A percentile compares a stretch with the other conserved stretches of the same genome.
Conservation (phyloP, 116 monocot species). For the Posidonia oceanica region DNA sequence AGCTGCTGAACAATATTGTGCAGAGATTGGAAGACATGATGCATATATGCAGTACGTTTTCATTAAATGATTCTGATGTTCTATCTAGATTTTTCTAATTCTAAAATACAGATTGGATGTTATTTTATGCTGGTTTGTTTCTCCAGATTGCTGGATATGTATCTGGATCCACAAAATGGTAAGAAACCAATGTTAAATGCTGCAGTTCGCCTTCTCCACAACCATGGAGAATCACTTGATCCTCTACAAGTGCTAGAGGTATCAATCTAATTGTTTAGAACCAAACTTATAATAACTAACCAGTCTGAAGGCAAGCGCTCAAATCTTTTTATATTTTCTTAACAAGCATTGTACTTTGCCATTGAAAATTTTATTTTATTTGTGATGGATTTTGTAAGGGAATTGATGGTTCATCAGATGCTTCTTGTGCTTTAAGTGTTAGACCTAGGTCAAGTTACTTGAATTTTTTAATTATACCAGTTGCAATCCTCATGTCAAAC, state of each 20-base stretch:
- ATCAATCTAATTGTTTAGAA: conserved; percentile 6
- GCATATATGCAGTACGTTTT: conserved; percentile 84
- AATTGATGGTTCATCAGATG: too few species aligned
- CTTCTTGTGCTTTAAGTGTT: too few species aligned
- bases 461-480: too few species aligned
- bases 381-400: too few species aligned
- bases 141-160: conserved; percentile 79
- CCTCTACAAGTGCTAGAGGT: conserved; percentile 95
- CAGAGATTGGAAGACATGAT: conserved; percentile 94
- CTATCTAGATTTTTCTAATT: neutral
- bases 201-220: conserved; percentile 94
- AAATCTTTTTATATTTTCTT: neutral
- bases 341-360: too few species aligned
- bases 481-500: too few species aligned
- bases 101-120: neutral
- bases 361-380: too few species aligned
- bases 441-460: too few species aligned
- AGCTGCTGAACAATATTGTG: conserved; percentile 97
- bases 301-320: neutral
- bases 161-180: conserved; percentile 89
- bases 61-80: neutral
- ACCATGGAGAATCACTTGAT: conserved; percentile 86
- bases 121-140: conserved; percentile 1
- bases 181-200: conserved; percentile 93
- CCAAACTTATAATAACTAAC: neutral